Evolutionary conservation across 306 rosid species (phyloP).

Genomic region (Carpinus viminea): DNA sequence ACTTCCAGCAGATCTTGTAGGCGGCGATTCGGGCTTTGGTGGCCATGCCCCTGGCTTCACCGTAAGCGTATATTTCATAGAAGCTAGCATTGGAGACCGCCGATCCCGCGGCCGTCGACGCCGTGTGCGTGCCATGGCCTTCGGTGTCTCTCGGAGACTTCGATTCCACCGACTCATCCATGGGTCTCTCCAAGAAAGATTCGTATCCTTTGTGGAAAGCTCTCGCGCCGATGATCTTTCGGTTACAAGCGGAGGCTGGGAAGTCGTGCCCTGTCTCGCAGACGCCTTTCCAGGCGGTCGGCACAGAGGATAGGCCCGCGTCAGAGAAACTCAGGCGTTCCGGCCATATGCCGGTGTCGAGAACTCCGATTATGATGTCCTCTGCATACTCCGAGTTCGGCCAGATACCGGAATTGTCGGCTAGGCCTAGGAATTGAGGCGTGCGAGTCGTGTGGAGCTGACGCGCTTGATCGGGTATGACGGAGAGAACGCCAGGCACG

Average conservation of each 20-base stretch:
- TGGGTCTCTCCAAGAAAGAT: slow-evolving; percentile 38
- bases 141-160: slow-evolving; percentile 69
- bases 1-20: slow-evolving; percentile 80
- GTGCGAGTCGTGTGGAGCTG: slow-evolving; percentile 81
- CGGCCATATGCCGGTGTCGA: slow-evolving; percentile 92
- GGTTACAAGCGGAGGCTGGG: slow-evolving; percentile 56
- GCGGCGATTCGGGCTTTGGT: slow-evolving; percentile 77
- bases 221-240: slow-evolving; percentile 74
- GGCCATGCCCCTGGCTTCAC: slow-evolving; percentile 92
- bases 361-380: slow-evolving; percentile 66
- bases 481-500: slow-evolving; percentile 45
- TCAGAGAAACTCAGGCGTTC: slow-evolving; percentile 66
- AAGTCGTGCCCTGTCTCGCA: slow-evolving; percentile 47
- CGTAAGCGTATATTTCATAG: slow-evolving; percentile 54
- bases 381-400: slow-evolving; percentile 53
- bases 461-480: slow-evolving; percentile 66
- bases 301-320: slow-evolving; percentile 38
- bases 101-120: slow-evolving; percentile 78
- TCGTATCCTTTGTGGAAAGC: slow-evolving; percentile 64
- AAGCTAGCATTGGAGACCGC: slow-evolving; percentile 64
- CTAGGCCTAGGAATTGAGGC: slow-evolving; percentile 62
- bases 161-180: slow-evolving; percentile 54
- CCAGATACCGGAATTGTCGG: slow-evolving; percentile 62
- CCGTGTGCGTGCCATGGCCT: slow-evolving; percentile 85
- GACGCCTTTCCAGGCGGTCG: slow-evolving; percentile 59